Evolutionary conservation across 192 early-diverging fungal species (phyloP).

Genomic region (Podila epicladia): DNA sequence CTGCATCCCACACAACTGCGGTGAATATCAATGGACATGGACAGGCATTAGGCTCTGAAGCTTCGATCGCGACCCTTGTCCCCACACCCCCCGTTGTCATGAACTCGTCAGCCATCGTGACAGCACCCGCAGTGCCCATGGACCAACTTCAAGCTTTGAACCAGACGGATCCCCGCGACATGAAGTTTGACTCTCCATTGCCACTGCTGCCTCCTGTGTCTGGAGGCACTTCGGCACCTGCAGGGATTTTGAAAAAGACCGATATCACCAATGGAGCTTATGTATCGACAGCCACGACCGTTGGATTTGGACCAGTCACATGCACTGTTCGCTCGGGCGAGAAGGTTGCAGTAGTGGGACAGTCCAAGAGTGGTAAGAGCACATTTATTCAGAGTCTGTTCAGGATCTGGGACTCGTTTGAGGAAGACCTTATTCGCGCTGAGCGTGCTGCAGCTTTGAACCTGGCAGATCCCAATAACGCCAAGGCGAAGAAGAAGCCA

Average conservation of each 20-base stretch:
- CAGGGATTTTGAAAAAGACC: background rate
- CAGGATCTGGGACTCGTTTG: slow-evolving; percentile 40
- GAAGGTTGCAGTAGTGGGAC: slow-evolving; percentile 40
- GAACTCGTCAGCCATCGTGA: slow-evolving; percentile 1
- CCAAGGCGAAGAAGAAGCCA: background rate
- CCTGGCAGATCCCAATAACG: background rate
- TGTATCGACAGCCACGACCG: background rate
- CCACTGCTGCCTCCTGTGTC: slow-evolving; percentile 22
- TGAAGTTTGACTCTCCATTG: slow-evolving; percentile 26
- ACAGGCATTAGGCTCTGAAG: slow-evolving; percentile 10
- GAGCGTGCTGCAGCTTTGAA: slow-evolving; percentile 4
- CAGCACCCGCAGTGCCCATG: slow-evolving; percentile 14
- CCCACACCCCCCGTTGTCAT: slow-evolving; percentile 27
- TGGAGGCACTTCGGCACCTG: background rate
- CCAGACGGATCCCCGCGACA: background rate
- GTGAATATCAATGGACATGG: slow-evolving; percentile 6
- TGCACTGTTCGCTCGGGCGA: slow-evolving; percentile 32
- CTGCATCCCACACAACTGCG: slow-evolving; percentile 8
- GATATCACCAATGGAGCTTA: background rate
- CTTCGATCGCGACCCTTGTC: slow-evolving; percentile 24
- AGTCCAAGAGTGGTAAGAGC: slow-evolving; percentile 44
- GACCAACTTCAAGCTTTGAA: slow-evolving; percentile 23
- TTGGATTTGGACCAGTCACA: slow-evolving; percentile 33
- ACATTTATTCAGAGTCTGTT: slow-evolving; percentile 46
- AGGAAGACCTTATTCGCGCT: slow-evolving; percentile 29